Evolutionary conservation across 2,329 filamentous ascomycete genomes (phyloP), one percentile per base, ranked within the genome.

Genomic region (Xylariaceae sp.): DNA sequence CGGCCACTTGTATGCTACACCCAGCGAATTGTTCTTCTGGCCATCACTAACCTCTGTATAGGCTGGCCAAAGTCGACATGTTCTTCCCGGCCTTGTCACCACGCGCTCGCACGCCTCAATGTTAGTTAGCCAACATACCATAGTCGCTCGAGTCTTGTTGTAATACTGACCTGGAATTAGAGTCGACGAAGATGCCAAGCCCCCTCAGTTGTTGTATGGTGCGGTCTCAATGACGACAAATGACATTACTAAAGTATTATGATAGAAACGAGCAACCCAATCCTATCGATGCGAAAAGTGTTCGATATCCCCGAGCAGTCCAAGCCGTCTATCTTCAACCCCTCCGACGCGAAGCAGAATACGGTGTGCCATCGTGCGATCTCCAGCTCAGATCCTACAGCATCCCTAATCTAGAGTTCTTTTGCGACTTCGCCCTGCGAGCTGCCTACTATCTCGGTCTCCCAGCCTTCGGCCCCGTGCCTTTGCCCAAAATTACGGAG

Each of bases 361-460:
- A 89, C 67, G 90, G 90, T 47, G 82, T 96, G 34, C 91, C 91
- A 12, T 84, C 88, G 11, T 96, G 90, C 75, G 87, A 97, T 69
- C 84, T 99, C 33, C 94, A 99, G 69, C 76, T 99, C 45, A 90
- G 94, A 61, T 96, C 93, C 33, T 99, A 90, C 78, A 91, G 82
- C 64, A 78, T 92, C 34, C 90, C 91, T 54, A 94, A 96, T 62
- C 83, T 99, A 53, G 90, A 96, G 65, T 92, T 97, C 75, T 97
- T 96, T 69, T 81, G 87, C 71, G 94, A 99, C 74, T 97, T 99
- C 69, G 91, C 92, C 45, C 77, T 97, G 50, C 89, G 94, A 60
- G 92, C 92, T 4, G 94, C 94, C 50, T 99, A 97, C 75, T 99
- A 93, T 73, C 83, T 97, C 40, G 84, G 88, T 16, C 84, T 99